A percentile compares a stretch with the other conserved stretches of the same genome.
Conservation (phyloP, 345 rosid species). For the Sapria himalayana region DNA sequence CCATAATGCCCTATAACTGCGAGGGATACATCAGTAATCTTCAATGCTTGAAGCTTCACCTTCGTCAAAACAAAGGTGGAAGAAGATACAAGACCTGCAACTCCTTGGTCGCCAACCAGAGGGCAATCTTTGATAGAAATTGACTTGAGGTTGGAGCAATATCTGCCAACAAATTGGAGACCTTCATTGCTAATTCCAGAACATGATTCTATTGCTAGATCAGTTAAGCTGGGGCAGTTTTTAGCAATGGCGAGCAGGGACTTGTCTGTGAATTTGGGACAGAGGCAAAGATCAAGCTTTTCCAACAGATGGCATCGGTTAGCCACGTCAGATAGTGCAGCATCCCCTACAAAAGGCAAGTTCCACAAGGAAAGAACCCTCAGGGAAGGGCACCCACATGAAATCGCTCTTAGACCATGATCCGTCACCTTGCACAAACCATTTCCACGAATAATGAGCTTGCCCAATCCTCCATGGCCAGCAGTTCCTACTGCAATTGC, state of each 20-base stretch:
- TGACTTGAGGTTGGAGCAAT: conserved; percentile 49
- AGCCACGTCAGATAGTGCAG: conserved; percentile 54
- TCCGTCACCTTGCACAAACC: conserved; percentile 34
- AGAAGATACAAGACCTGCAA: conserved; percentile 35
- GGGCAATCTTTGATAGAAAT: conserved; percentile 57
- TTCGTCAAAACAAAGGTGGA: conserved; percentile 25
- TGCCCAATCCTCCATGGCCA: conserved; percentile 63
- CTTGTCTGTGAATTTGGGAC: conserved; percentile 42
- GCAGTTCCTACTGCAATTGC: conserved; percentile 80
- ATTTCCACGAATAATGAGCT: conserved; percentile 40
- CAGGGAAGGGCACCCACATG: conserved; percentile 59
- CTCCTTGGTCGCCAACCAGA: conserved; percentile 75
- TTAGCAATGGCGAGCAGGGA: conserved; percentile 44
- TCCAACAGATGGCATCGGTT: conserved; percentile 48
- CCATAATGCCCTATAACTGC: conserved; percentile 89
- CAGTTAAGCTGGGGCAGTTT: conserved; percentile 50
- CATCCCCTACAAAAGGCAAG: conserved; percentile 39
- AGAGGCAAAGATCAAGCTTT: conserved; percentile 59
- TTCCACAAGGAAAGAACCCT: conserved; percentile 58
- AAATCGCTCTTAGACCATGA: conserved; percentile 50
- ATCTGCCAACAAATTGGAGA: conserved; percentile 37
- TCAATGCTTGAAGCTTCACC: conserved; percentile 59
- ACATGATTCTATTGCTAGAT: conserved; percentile 59
- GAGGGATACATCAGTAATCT: conserved; percentile 57
- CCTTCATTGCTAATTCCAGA: conserved; percentile 58